Conservation (phyloP, 2,329 filamentous ascomycete genomes). For the Grosmannia huntii region DNA sequence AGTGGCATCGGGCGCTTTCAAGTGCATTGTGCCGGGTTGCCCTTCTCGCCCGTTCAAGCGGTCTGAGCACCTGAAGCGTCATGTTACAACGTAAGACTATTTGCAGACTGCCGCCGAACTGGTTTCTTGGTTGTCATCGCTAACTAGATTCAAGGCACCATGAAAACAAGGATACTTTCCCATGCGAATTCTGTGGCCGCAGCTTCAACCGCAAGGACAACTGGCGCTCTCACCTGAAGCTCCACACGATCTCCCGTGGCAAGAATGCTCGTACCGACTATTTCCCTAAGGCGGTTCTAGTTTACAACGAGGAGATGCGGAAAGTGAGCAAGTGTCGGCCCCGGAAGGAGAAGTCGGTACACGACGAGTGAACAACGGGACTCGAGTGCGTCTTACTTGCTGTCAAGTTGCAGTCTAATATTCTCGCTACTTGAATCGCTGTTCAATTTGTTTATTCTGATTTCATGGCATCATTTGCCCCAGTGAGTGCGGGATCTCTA, state of each 20-base stretch:
- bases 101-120: neutral
- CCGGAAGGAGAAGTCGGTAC: constrained; percentile 5
- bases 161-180: constrained; percentile 18
- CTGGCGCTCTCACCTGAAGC: constrained; percentile 23
- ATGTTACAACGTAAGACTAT: constrained; percentile 34
- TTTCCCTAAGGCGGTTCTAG: constrained; percentile 15
- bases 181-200: constrained; percentile 28
- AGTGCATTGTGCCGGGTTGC: constrained; percentile 34
- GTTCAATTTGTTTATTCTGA: neutral
- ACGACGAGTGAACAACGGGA: neutral
- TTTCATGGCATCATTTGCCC: neutral
- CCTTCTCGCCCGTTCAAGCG: constrained; percentile 33
- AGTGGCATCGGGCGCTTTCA: constrained; percentile 18
- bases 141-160: constrained; percentile 10
- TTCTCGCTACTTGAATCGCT: neutral
- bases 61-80: constrained; percentile 43
- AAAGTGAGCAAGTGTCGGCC: constrained; percentile 11
- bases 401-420: neutral
- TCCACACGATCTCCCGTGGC: constrained; percentile 21
- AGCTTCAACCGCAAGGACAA: constrained; percentile 26
- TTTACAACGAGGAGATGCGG: constrained; percentile 13
- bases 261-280: constrained; percentile 21
- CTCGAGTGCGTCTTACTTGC: too few relatives aligned
- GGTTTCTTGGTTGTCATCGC: neutral
- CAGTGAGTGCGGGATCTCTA: neutral